Percentiles rank a stretch among this genome's conserved stretches.
These are phyloP conservation scores for Pythium periplocum DNA, from an alignment of 352 stramenopile species.

Conservation along the genomic window DNA sequence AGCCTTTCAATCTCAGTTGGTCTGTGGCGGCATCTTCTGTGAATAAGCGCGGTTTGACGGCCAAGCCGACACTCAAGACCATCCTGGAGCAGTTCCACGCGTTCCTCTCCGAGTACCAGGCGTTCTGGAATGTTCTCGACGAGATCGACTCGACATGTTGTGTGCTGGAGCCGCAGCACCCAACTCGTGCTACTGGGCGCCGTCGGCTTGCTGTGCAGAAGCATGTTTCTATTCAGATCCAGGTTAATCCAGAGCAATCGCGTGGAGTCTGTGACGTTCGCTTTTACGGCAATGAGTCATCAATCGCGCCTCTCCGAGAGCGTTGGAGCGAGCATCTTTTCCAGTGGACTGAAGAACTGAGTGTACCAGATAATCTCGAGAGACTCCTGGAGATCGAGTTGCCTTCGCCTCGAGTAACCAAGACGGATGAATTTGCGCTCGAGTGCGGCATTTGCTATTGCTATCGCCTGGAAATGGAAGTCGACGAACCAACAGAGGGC, in stretches of 20 bases:
- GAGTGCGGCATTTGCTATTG: slow-evolving; percentile 90
- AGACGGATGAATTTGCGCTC: slow-evolving; percentile 60
- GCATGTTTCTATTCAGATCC: slow-evolving; percentile 68
- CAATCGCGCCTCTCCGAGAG: slow-evolving; percentile 43
- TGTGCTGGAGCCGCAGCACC: slow-evolving; percentile 70
- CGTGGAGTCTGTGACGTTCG: slow-evolving; percentile 47
- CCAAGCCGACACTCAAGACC: slow-evolving; percentile 9
- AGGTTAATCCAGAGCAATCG: slow-evolving; percentile 43
- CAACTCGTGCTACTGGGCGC: slow-evolving; percentile 54
- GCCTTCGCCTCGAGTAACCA: slow-evolving; percentile 44
- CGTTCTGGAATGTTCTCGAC: slow-evolving; percentile 78
- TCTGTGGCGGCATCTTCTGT: neutral
- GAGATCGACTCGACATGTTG: slow-evolving; percentile 66
- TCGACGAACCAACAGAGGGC: slow-evolving; percentile 3
- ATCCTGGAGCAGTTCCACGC: slow-evolving; percentile 43
- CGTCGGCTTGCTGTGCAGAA: slow-evolving; percentile 60
- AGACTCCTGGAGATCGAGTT: slow-evolving; percentile 48
- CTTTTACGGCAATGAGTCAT: slow-evolving; percentile 75
- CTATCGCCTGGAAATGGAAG: slow-evolving; percentile 54
- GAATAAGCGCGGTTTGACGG: neutral
- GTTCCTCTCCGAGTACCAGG: slow-evolving; percentile 58
- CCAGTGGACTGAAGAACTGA: slow-evolving; percentile 52
- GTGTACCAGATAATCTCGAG: slow-evolving; percentile 67
- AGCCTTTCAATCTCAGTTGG: slow-evolving; percentile 40
- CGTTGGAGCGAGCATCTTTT: slow-evolving; percentile 46